Evolutionary conservation across 352 stramenopile genomes (phyloP).

Genomic region (Thalassiosira mediterranea): DNA sequence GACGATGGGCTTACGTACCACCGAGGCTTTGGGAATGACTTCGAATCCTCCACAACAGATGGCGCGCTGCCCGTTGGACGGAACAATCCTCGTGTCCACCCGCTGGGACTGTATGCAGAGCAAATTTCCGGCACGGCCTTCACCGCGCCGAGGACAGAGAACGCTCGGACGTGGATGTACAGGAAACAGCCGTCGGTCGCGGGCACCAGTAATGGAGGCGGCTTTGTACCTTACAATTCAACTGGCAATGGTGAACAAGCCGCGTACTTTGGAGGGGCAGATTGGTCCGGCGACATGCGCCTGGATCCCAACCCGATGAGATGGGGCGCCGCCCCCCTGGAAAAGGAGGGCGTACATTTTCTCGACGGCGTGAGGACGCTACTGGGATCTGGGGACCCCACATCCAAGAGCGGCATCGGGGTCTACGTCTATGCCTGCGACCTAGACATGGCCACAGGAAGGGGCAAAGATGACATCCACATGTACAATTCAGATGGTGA

Average conservation of each 20-base stretch:
- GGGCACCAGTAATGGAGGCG: slow-evolving; percentile 83
- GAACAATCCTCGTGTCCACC: slow-evolving; percentile 93
- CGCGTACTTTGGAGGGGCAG: slow-evolving; percentile 44
- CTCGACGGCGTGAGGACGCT: slow-evolving; percentile 89
- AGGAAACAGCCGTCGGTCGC: slow-evolving; percentile 86
- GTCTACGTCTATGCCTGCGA: slow-evolving; percentile 94
- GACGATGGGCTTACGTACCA: slow-evolving; percentile 86
- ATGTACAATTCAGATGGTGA: slow-evolving; percentile 97
- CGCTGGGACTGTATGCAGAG: slow-evolving; percentile 91
- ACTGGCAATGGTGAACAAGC: slow-evolving; percentile 2
- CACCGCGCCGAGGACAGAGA: slow-evolving; percentile 88
- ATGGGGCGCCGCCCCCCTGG: slow-evolving; percentile 89
- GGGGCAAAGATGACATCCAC: slow-evolving; percentile 42
- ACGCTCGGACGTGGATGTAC: slow-evolving; percentile 92
- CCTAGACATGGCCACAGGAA: slow-evolving; percentile 87
- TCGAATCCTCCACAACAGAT: slow-evolving; percentile 91
- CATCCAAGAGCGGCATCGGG: slow-evolving; percentile 89
- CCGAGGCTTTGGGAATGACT: slow-evolving; percentile 91
- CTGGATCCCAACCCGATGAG: slow-evolving; percentile 90
- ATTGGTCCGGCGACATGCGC: slow-evolving; percentile 53
- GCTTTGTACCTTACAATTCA: too few relatives aligned
- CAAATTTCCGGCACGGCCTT: slow-evolving; percentile 96
- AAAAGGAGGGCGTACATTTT: slow-evolving; percentile 86
- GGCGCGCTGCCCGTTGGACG: slow-evolving; percentile 89
- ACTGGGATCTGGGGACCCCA: slow-evolving; percentile 88